Conservation (phyloP, 2,329 filamentous ascomycete species). For the Rhynchosporium agropyri region DNA sequence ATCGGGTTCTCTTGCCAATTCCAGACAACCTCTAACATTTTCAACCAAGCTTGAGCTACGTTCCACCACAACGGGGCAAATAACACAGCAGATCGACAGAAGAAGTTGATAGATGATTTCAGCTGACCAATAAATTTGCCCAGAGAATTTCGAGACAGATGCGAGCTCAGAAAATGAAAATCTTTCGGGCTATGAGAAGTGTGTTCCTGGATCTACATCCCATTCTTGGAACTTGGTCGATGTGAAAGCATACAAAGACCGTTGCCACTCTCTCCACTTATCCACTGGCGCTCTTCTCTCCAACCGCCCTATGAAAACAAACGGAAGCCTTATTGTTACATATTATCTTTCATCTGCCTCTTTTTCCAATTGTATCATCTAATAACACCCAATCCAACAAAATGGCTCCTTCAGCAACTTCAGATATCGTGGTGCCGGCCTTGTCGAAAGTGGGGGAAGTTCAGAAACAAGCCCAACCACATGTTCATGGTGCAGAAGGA, state of each 20-base stretch:
- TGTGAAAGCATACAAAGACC: neutral
- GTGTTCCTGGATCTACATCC: neutral
- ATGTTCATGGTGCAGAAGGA: conserved; percentile 38
- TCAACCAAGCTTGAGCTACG: no score
- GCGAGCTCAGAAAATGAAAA: neutral
- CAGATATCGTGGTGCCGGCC: conserved; percentile 21
- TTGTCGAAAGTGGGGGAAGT: conserved; percentile 25
- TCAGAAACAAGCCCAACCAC: conserved; percentile 25
- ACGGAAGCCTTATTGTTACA: neutral
- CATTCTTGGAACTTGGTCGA: neutral
- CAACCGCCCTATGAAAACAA: conserved; percentile 8
- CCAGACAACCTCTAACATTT: neutral
- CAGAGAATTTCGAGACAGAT: neutral
- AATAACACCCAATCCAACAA: neutral
- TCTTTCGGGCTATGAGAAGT: neutral
- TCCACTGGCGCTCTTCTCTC: conserved; percentile 1
- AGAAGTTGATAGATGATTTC: neutral
- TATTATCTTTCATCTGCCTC: neutral
- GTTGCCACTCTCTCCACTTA: conserved; percentile 1
- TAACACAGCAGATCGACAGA: neutral
- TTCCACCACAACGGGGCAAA: neutral
- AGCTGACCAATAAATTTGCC: neutral
- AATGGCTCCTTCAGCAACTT: conserved; percentile 34
- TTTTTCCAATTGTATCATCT: neutral
- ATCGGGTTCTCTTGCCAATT: conserved; percentile 9